phyloP scores from a whole-genome alignment of 1,284 basidiomycete genomes.

The Papiliotrema terrestris region DNA sequence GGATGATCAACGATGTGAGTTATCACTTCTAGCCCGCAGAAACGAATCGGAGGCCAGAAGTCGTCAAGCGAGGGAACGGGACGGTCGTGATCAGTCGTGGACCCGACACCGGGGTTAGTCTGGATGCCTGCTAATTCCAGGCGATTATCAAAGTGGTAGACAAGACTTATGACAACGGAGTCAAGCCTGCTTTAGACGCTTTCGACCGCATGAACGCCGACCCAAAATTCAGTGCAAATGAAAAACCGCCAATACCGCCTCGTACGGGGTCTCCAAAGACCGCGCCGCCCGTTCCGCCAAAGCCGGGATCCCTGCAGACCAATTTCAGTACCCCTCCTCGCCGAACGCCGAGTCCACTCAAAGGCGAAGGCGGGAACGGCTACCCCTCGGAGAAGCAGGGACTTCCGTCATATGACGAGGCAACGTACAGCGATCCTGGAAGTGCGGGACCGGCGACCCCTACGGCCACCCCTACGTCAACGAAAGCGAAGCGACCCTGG shows the following conservation, averaged over 20 bases:
- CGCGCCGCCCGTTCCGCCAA: constrained; percentile 13
- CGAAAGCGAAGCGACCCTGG: constrained; percentile 32
- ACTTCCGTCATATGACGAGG: background rate
- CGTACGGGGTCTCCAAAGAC: background rate
- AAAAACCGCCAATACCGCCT: background rate
- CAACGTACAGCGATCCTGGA: background rate
- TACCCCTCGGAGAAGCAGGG: background rate
- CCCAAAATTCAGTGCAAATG: background rate
- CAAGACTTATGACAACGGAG: constrained; percentile 22
- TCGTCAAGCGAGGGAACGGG: too few species aligned
- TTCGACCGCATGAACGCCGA: constrained; percentile 1
- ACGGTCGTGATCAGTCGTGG: too few species aligned
- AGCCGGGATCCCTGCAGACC: constrained; percentile 1
- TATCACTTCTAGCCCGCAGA: constrained; percentile 16
- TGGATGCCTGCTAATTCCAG: constrained; percentile 14
- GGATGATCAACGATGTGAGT: constrained; percentile 62
- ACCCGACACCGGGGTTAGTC: too few species aligned
- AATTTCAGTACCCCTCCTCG: background rate
- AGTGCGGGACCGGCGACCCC: background rate
- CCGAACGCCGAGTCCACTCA: background rate
- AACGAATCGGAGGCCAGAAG: background rate
- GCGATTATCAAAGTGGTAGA: constrained; percentile 34
- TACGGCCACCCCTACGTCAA: background rate
- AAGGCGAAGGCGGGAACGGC: background rate
- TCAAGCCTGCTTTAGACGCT: constrained; percentile 20